phyloP scores from a whole-genome alignment of 805 yeast species.

The Scheffersomyces stipitis region DNA sequence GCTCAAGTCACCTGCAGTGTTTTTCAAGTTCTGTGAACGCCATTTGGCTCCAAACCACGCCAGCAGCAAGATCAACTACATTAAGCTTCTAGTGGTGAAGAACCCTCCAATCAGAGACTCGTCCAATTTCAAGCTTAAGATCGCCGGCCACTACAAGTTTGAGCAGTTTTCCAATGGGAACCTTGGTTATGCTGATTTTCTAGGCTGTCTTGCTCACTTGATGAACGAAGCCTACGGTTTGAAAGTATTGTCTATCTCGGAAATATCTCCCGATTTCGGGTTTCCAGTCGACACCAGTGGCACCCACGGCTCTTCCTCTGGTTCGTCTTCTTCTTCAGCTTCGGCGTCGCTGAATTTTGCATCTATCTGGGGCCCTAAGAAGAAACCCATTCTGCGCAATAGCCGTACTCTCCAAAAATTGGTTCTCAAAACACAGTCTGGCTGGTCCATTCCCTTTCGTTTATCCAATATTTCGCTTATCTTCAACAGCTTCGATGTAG shows the following conservation, averaged over 20 bases:
- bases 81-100: slow-evolving; percentile 24
- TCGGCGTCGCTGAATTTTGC: background rate
- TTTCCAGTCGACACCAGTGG: slow-evolving; percentile 25
- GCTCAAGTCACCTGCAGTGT: slow-evolving; percentile 24
- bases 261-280: slow-evolving; percentile 52
- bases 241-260: slow-evolving; percentile 36
- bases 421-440: slow-evolving; percentile 42
- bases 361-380: background rate
- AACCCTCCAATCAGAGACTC: slow-evolving; percentile 34
- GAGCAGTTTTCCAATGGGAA: slow-evolving; percentile 19
- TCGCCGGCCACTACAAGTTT: slow-evolving; percentile 39
- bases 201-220: slow-evolving; percentile 25
- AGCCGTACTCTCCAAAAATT: slow-evolving; percentile 29
- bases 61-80: slow-evolving; percentile 30
- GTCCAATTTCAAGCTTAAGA: slow-evolving; percentile 20
- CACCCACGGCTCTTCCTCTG: slow-evolving; percentile 20
- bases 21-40: slow-evolving; percentile 34
- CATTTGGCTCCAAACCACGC: slow-evolving; percentile 30
- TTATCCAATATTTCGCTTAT: slow-evolving; percentile 45
- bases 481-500: slow-evolving; percentile 36
- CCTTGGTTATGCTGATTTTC: slow-evolving; percentile 23
- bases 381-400: background rate
- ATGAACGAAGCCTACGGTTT: slow-evolving; percentile 50
- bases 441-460: slow-evolving; percentile 55
- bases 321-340: slow-evolving; percentile 13